A percentile compares a stretch with the other conserved stretches of the same genome.
phyloP scores from a whole-genome alignment of 768 basidiomycete genomes.

The Amanita rubescens region DNA sequence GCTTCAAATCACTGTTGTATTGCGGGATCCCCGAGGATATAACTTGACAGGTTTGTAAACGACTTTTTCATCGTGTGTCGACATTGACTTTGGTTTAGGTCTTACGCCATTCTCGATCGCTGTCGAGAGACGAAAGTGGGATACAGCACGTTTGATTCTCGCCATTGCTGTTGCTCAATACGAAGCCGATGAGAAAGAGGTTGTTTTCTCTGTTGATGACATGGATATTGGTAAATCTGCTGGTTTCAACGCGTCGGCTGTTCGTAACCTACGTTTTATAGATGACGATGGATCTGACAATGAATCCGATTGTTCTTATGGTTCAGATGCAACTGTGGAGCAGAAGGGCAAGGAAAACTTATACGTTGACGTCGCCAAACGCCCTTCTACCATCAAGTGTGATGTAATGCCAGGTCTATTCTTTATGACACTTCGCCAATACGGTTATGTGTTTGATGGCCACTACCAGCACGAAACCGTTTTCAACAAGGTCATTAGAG shows the following conservation, averaged over 20 bases:
- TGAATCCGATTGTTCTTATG: constrained; percentile 34
- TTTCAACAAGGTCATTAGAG: constrained; percentile 29
- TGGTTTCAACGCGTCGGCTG: background rate
- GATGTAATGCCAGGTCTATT: constrained; percentile 25
- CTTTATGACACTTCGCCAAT: background rate
- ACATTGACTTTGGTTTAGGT: constrained; percentile 21
- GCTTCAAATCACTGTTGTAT: constrained; percentile 37
- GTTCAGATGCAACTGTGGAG: constrained; percentile 33
- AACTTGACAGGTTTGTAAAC: constrained; percentile 16
- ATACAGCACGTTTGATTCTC: constrained; percentile 48
- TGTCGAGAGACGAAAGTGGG: constrained; percentile 42
- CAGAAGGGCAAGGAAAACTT: constrained; percentile 14
- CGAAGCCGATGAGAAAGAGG: constrained; percentile 12
- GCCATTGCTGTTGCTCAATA: constrained; percentile 52
- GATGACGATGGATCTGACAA: constrained; percentile 34
- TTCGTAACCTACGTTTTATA: constrained; percentile 1
- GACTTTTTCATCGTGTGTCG: background rate
- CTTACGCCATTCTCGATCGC: constrained; percentile 47
- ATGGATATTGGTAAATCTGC: constrained; percentile 5
- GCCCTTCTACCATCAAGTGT: constrained; percentile 35
- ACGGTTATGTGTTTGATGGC: background rate
- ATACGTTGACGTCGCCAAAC: constrained; percentile 47
- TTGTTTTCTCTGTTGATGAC: constrained; percentile 2
- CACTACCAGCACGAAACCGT: constrained; percentile 11
- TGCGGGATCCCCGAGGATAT: constrained; percentile 11